A percentile compares a stretch with the other conserved stretches of the same genome.
These are phyloP conservation scores for Zasmidium citrigriseum DNA, from an alignment of 2,329 filamentous ascomycete genomes.

Conservation along the genomic window DNA sequence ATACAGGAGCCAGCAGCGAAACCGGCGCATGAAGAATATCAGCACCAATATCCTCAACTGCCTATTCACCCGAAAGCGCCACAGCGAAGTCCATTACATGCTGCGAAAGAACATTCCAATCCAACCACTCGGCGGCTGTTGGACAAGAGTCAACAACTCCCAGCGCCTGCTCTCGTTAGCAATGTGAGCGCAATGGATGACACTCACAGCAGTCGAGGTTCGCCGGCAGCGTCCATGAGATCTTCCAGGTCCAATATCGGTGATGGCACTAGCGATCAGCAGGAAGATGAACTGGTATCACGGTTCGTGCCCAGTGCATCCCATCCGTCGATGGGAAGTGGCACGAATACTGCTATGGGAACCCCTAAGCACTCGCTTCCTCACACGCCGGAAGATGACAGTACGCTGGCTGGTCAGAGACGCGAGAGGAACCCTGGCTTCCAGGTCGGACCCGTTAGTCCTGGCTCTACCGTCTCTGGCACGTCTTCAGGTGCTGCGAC, in stretches of 20 bases:
- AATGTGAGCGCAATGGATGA: conserved; percentile 34
- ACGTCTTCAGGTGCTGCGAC: conserved; percentile 33
- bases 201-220: conserved; percentile 29
- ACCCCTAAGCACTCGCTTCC: conserved; percentile 32
- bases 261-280: conserved; percentile 17
- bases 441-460: conserved; percentile 29
- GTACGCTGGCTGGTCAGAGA: conserved; percentile 17
- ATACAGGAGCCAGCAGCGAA: background rate
- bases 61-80: conserved; percentile 7
- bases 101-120: conserved; percentile 28
- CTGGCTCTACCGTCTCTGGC: conserved; percentile 29
- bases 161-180: conserved; percentile 34
- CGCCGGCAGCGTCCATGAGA: conserved; percentile 30
- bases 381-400: conserved; percentile 31
- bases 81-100: conserved; percentile 21
- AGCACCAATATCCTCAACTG: background rate
- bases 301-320: conserved; percentile 34
- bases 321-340: conserved; percentile 32
- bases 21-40: background rate
- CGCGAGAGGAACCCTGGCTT: conserved; percentile 11
- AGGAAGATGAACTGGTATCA: conserved; percentile 34
- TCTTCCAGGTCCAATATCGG: conserved; percentile 27
- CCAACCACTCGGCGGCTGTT: conserved; percentile 29
- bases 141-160: conserved; percentile 23
- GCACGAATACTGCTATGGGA: conserved; percentile 29